A percentile compares a stretch with the other conserved stretches of the same genome.
Evolutionary conservation across 2,329 filamentous ascomycete species (phyloP).

Genomic region (Pseudogymnoascus sp.): DNA sequence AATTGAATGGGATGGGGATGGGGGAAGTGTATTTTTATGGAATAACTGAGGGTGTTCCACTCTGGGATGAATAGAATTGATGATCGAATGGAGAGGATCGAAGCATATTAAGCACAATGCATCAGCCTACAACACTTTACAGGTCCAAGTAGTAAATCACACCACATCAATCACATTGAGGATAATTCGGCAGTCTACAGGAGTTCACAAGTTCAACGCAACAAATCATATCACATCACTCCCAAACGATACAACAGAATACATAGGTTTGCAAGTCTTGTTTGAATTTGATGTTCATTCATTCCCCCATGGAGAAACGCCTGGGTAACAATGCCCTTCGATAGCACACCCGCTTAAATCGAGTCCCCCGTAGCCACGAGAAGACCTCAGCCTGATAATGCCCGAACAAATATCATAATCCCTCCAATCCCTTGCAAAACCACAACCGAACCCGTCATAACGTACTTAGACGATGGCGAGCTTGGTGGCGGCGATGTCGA

Average conservation of each 20-base stretch:
- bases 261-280: conserved; percentile 9
- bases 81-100: neutral
- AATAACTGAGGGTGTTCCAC: neutral
- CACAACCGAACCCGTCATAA: conserved; percentile 39
- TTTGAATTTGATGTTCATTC: conserved; percentile 11
- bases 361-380: conserved; percentile 1
- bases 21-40: conserved; percentile 13
- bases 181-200: neutral
- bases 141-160: neutral
- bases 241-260: neutral
- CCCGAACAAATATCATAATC: conserved; percentile 18
- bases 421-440: conserved; percentile 29
- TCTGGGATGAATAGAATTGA: neutral
- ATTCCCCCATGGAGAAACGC: conserved; percentile 6
- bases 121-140: neutral
- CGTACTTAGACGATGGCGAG: conserved; percentile 83
- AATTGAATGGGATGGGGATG: no score
- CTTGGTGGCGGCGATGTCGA: conserved; percentile 99
- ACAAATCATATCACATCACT: neutral
- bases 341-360: conserved; percentile 1
- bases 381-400: conserved; percentile 2
- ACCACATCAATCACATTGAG: neutral
- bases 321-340: conserved; percentile 10
- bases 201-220: neutral
- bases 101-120: neutral